Evolutionary conservation across 2,329 filamentous ascomycete genomes (phyloP), one percentile per base, ranked within the genome.

Genomic region (Metarhizium sp.): DNA sequence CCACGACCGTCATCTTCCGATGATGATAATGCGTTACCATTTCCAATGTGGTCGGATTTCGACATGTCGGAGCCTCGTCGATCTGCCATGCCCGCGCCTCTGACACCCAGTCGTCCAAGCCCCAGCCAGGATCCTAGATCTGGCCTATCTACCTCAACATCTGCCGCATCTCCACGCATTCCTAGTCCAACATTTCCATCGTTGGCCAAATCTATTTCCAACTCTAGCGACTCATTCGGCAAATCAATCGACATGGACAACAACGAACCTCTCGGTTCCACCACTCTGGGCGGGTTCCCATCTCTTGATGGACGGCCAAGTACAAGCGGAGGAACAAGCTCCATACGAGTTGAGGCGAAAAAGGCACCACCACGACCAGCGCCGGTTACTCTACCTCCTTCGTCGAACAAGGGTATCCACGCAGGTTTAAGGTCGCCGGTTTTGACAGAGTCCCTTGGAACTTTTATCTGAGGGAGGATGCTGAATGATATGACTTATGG

Each of bases 131-230:
- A 50, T 11, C 52, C 56, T 4, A 48, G 46, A 14, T 2, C 52
- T 3, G 59, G 59, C n/a, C 56, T 58, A 2, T 66, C 68, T 0
- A 65, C 67, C 0, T 61, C 65, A 14, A 61, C 67, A 30, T 68
- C 68, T 0, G 61, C 62, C 4, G 60, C 57, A 5, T 61, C 69
- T 2, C 67, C 69, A 0, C 68, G 65, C 6, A 59, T 72, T 5
- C 69, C 70, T 0, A 71, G 69, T 14, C 71, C 71, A 2, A 68
- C 69, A 0, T 72, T 73, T 30, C 58, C 64, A 3, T 71, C 71
- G 0, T 59, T 73, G 1, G 65, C 69, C 51, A 63, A 67, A 48
- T 66, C 66, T 32, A 67, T 72, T 42, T 70, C 69, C 1, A 64
- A 34, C 49, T 66, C 67, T 13, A 67, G 62, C 55, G 66, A 68